These are phyloP conservation scores for Globisporangium lucens DNA, from an alignment of 352 stramenopile genomes.

Conservation along the genomic window DNA sequence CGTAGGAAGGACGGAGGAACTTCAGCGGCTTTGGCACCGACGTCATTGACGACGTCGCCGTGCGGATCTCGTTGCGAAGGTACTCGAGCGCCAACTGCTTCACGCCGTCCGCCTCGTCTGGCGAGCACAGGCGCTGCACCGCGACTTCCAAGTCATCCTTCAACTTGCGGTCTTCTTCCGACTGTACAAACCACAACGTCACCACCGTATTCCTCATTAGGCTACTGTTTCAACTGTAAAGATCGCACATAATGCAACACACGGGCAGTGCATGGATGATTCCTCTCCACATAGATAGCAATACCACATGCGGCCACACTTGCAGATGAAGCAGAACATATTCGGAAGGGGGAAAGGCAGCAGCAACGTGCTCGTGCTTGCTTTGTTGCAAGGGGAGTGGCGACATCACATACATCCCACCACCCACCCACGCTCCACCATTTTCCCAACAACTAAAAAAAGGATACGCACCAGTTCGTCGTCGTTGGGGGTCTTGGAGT, in stretches of 20 bases:
- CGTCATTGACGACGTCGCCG: slow-evolving; percentile 98
- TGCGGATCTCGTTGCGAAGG: slow-evolving; percentile 96
- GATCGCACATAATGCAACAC: slow-evolving; percentile 1
- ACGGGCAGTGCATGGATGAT: background rate
- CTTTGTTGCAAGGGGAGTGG: background rate
- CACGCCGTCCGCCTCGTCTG: slow-evolving; percentile 52
- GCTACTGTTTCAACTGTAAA: slow-evolving; percentile 2
- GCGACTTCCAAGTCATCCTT: slow-evolving; percentile 92
- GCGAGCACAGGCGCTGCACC: slow-evolving; percentile 76
- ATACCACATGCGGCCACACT: background rate
- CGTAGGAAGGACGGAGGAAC: slow-evolving; percentile 97
- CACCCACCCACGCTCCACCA: background rate
- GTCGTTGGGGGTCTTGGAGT: slow-evolving; percentile 29
- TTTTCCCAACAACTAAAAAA: background rate
- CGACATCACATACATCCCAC: background rate
- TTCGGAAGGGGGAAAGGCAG: no score
- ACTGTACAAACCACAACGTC: slow-evolving; percentile 31
- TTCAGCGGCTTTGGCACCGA: slow-evolving; percentile 99
- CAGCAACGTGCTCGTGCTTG: background rate
- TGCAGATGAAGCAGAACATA: background rate
- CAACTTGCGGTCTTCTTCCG: slow-evolving; percentile 90
- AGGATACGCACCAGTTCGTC: slow-evolving; percentile 63
- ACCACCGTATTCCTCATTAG: background rate
- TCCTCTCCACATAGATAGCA: background rate
- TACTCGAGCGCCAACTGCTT: slow-evolving; percentile 93